Conservation (phyloP, 106 monocot genomes). For the Dendrobium catenatum region DNA sequence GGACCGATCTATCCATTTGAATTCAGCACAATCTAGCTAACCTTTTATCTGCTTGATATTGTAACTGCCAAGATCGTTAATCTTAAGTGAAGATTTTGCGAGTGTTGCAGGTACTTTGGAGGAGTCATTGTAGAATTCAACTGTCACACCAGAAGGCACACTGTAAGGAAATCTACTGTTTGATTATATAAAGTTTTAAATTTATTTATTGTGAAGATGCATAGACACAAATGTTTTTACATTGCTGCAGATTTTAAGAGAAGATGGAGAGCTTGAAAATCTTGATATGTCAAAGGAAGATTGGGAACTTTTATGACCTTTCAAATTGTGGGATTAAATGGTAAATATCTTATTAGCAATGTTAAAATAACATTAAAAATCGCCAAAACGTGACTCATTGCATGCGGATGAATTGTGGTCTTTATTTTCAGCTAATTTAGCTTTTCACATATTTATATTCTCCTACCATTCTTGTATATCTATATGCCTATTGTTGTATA, state of each 20-base stretch:
- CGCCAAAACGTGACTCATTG: too few species aligned
- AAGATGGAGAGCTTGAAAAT: constrained; percentile 41
- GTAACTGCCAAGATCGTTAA: neutral
- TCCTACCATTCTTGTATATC: too few species aligned
- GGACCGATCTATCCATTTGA: too few species aligned
- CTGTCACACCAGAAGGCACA: constrained; percentile 38
- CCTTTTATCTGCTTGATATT: neutral
- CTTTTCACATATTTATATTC: too few species aligned
- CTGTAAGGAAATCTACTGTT: constrained; percentile 32
- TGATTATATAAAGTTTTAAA: neutral
- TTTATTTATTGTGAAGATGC: neutral
- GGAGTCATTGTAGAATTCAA: constrained; percentile 52
- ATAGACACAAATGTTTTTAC: neutral
- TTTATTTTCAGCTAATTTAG: too few species aligned
- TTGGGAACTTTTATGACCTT: constrained; percentile 40
- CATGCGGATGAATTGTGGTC: too few species aligned
- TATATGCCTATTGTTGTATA: too few species aligned
- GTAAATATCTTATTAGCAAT: too few species aligned
- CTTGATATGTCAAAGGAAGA: constrained; percentile 47
- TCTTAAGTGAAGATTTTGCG: neutral
- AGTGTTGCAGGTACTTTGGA: constrained; percentile 45
- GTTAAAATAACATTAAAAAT: too few species aligned
- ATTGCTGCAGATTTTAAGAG: constrained; percentile 42
- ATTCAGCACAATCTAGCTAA: too few species aligned
- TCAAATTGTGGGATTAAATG: neutral